Evolutionary conservation across 2,329 filamentous ascomycete species (phyloP).

Genomic region (Alternaria angustiovoidea): DNA sequence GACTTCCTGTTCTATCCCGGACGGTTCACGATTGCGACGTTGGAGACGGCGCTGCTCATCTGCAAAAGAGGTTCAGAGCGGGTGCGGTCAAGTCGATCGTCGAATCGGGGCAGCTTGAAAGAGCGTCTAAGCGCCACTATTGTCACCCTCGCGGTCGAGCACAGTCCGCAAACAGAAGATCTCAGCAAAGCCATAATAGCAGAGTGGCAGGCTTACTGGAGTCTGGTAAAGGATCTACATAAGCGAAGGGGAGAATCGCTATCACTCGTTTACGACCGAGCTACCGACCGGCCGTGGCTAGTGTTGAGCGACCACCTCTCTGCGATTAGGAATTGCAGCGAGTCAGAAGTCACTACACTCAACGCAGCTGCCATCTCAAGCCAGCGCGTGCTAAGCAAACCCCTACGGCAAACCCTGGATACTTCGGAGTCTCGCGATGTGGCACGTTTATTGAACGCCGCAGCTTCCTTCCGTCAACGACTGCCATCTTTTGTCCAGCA

Average conservation of each 20-base stretch:
- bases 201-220: constrained; percentile 91
- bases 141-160: constrained; percentile 69
- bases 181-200: constrained; percentile 77
- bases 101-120: constrained; percentile 66
- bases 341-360: constrained; percentile 76
- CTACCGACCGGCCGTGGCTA: constrained; percentile 79
- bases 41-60: constrained; percentile 83
- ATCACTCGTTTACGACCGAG: constrained; percentile 76
- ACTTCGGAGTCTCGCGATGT: constrained; percentile 56
- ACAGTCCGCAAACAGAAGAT: constrained; percentile 76
- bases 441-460: constrained; percentile 72
- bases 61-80: constrained; percentile 72
- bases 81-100: constrained; percentile 17
- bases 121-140: constrained; percentile 80
- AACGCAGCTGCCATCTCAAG: constrained; percentile 63
- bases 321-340: constrained; percentile 79
- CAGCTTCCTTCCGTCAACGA: constrained; percentile 72
- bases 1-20: constrained; percentile 83
- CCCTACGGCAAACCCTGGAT: constrained; percentile 45
- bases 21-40: constrained; percentile 77
- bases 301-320: constrained; percentile 83
- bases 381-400: constrained; percentile 24
- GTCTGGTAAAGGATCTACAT: constrained; percentile 84
- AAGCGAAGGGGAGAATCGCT: constrained; percentile 84
- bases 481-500: constrained; percentile 75